Evolutionary conservation across 148 eudicot genomes (phyloP), one percentile per base, ranked within the genome.

Genomic region (Tetragonia tetragonoides): DNA sequence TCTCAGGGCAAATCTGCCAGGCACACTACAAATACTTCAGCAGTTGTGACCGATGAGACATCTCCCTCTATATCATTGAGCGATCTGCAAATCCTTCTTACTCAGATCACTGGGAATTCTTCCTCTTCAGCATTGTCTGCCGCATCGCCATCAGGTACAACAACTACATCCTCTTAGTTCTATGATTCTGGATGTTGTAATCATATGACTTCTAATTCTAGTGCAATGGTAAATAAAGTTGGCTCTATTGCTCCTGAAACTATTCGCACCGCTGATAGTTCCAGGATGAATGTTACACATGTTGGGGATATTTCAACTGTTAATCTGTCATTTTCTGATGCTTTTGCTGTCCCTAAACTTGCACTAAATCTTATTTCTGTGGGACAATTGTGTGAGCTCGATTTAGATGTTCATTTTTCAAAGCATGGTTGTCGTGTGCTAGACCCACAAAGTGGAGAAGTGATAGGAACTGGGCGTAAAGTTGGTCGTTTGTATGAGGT

Each of bases 301-400:
- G 53, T 28, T 47, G 76, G 72, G 0, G 10, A 64, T 63, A 61
- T 65, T 0, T 63, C 49, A 1, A 65, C 42, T 12, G 3, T 16
- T 3, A 72, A 34, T 12, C 10, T 78, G 15, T 61, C 70, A 6
- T 20, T 78, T 6, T 18, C 20, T 70, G 24, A 78, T 49, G 75
- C 63, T 9, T 78, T 24, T 49, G 5, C 24, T 16, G 44, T 80
- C 11, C 78, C 82, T 80, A 11, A 61, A 23, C 68, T 75, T 6
- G 24, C 71, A 0, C 42, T 80, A 3, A 76, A 81, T 81, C 75
- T 68, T 28, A 28, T 28, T 28, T 28, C 34, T 28, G 34, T 28
- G 34, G 34, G 34, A 28, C 34, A 28, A 1, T 42, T 69, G 7
- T 42, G 72, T 69, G 72, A 69, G 28, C 54, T 41, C 20, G 56